Percentiles rank a stretch among this genome's conserved stretches.
Evolutionary conservation across 768 basidiomycete genomes (phyloP).

Genomic region (Mrakia blollopis): DNA sequence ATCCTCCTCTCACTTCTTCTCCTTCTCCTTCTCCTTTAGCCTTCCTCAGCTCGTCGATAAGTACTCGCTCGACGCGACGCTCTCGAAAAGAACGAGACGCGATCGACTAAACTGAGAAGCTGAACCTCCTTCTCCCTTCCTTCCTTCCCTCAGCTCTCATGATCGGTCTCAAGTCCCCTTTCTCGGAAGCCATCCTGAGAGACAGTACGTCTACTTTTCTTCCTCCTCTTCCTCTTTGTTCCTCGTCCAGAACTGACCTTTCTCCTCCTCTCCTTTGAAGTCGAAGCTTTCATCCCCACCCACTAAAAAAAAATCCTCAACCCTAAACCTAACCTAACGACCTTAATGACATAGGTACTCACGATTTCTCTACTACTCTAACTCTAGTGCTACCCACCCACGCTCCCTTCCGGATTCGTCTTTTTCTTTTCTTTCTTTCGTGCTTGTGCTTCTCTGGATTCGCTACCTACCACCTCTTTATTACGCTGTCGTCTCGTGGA

Average conservation of each 20-base stretch:
- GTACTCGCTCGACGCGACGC: background rate
- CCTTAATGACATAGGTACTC: background rate
- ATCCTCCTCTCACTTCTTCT: background rate
- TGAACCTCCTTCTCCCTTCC: background rate
- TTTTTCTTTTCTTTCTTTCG: background rate
- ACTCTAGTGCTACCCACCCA: background rate
- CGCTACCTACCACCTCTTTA: background rate
- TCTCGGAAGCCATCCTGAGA: constrained; percentile 6
- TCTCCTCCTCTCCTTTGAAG: background rate
- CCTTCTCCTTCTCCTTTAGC: background rate
- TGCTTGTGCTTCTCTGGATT: background rate
- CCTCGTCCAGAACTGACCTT: background rate
- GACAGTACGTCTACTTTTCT: constrained; percentile 1
- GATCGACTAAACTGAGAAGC: background rate
- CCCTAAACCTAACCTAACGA: background rate
- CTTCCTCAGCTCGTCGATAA: background rate
- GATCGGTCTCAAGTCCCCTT: background rate
- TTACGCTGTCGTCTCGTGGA: too few species aligned
- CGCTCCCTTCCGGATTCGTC: background rate
- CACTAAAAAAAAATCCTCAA: background rate
- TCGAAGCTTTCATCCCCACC: background rate
- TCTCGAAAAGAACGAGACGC: background rate
- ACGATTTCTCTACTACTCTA: background rate
- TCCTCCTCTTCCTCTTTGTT: background rate
- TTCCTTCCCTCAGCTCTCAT: background rate